Evolutionary conservation across 169 alveolate genomes (phyloP).

Genomic region (Cyclospora cayetanensis): DNA sequence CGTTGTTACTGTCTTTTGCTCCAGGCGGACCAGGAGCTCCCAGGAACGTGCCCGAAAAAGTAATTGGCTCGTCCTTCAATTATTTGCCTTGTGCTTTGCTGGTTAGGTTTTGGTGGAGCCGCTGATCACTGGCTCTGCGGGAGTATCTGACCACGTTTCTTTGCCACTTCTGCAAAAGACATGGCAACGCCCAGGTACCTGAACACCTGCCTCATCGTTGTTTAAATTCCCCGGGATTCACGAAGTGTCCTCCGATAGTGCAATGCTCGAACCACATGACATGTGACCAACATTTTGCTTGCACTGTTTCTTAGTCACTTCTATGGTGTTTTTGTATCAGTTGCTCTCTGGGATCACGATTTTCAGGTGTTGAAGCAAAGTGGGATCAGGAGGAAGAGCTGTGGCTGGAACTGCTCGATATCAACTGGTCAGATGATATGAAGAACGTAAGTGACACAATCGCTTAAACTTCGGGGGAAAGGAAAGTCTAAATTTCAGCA

Average conservation of each 20-base stretch:
- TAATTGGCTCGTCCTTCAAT: not conserved
- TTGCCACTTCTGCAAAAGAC: not conserved
- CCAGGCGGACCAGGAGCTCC: not conserved
- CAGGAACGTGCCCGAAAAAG: not conserved
- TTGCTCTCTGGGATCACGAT: too few species aligned
- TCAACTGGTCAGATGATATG: not conserved
- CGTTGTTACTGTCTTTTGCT: too few species aligned
- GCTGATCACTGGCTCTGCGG: not conserved
- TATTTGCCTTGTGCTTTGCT: not conserved
- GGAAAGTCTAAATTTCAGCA: not conserved
- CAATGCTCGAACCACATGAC: too few species aligned
- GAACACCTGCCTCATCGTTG: not conserved
- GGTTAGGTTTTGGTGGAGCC: slow-evolving; percentile 40
- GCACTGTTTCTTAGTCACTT: too few species aligned
- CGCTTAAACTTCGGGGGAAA: not conserved
- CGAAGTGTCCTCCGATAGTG: too few species aligned
- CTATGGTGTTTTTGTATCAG: too few species aligned
- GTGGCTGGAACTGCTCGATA: slow-evolving; percentile 15
- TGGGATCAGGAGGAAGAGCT: slow-evolving; percentile 49
- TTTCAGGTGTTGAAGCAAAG: slow-evolving; percentile 40
- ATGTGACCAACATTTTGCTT: too few species aligned
- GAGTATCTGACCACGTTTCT: slow-evolving; percentile 2
- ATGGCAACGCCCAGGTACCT: slow-evolving; percentile 57
- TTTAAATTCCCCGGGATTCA: not conserved
- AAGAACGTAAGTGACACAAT: not conserved